Base-by-base conservation (phyloP, 106 monocot species). In the Dactylorhiza incarnata region DNA sequence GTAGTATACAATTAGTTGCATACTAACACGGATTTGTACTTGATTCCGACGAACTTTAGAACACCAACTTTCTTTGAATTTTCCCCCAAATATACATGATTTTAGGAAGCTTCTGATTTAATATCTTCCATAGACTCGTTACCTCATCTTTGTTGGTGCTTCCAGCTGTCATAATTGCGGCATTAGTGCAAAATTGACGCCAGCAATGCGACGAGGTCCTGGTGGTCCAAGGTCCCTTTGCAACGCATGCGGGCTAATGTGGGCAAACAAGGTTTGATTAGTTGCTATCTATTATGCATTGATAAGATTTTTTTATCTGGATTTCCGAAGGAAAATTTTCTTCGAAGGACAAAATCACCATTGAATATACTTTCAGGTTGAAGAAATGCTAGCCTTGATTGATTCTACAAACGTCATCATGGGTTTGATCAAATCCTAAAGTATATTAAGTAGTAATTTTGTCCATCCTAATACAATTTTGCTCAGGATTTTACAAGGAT, bases 181-280 rank as follows among this genome's bases (percentile, higher is more conserved):
- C 16, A 83, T 82, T 59, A 90, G 85, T 76, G 90, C 86, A 83
- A 88, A 90, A 14, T 72, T 69, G 70, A 95, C 94, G 72, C 94
- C 94, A 51, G 89, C 92, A 54, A 92, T 95, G 95, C 95, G 95
- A 13, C 91, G 91, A 75, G 92, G 91, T 46, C 95, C 95, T 53
- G 87, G 84, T 72, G 95, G 95, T 49, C 95, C 91, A 44, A 89
- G 89, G 74, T 87, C 95, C 72, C 79, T 95, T 62, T 95, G 91
- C 79, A 95, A 92, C 80, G 95, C 95, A 14, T 95, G 95, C 74
- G 95, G 95, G 45, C 75, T 95, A 43, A 92, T 89, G 91, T 95
- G 95, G 95, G 91, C 95, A 67, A 95, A 95, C 75, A 95, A 95
- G 95, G 95, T 95, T 71, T 17, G 24, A 62, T 17, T 49, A 37